Evolutionary conservation across 257 asterid species (phyloP).

Genomic region (Solanum bukasovii): DNA sequence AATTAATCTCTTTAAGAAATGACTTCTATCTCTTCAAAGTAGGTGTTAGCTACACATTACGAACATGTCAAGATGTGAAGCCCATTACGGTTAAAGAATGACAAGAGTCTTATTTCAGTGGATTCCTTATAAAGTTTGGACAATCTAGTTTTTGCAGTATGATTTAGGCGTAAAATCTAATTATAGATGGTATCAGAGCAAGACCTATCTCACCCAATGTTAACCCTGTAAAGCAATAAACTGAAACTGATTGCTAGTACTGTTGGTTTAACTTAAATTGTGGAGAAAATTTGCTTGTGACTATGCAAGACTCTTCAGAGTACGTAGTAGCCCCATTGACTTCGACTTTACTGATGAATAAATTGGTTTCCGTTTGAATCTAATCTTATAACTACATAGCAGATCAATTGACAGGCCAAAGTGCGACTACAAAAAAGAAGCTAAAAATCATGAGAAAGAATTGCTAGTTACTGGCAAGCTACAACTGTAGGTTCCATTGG

Average conservation of each 20-base stretch:
- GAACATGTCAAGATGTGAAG: not conserved
- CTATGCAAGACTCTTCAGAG: not conserved
- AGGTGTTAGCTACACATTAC: not conserved
- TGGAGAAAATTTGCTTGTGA: not conserved
- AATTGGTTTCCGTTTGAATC: not conserved
- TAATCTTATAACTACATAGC: not conserved
- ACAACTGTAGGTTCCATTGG: constrained; percentile 64
- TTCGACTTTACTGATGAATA: not conserved
- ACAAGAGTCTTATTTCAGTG: not conserved
- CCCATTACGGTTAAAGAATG: not conserved
- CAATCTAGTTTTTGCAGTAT: not conserved
- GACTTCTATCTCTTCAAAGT: not conserved
- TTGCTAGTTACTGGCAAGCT: constrained; percentile 35
- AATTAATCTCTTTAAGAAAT: no score
- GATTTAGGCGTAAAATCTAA: no score
- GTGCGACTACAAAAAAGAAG: not conserved
- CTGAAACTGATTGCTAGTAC: not conserved
- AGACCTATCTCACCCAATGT: not conserved
- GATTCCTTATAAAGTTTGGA: no score
- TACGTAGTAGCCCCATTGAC: not conserved
- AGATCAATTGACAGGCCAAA: not conserved
- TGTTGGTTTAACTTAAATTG: not conserved
- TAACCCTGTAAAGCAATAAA: not conserved
- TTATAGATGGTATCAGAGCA: not conserved
- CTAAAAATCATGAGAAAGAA: not conserved